Evolutionary conservation across 192 early-diverging fungal species (phyloP).

Genomic region (Lobosporangium transversale): DNA sequence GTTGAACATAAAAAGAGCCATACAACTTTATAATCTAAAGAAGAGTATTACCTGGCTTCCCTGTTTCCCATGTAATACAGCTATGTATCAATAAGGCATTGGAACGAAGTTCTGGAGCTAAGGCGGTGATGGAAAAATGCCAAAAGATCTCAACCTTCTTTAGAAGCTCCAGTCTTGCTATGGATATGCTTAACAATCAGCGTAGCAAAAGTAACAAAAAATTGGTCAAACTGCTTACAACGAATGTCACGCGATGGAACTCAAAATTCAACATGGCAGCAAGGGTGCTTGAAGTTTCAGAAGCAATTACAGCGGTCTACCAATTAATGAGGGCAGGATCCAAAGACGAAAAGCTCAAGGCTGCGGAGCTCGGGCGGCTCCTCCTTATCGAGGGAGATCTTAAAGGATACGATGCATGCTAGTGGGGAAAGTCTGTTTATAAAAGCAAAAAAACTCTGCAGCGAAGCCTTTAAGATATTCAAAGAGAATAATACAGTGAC

Average conservation of each 20-base stretch:
- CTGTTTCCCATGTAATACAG: slow-evolving; percentile 21
- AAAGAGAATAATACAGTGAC: too few species aligned
- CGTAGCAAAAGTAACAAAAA: too few species aligned
- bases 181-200: slow-evolving; percentile 3
- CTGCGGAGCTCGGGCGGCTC: not conserved
- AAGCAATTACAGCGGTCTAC: slow-evolving; percentile 1
- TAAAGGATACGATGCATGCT: not conserved
- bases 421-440: not conserved
- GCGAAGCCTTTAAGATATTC: not conserved
- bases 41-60: slow-evolving; percentile 7
- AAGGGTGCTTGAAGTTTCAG: slow-evolving; percentile 6
- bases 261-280: slow-evolving; percentile 9
- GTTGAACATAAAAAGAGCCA: too few species aligned
- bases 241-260: slow-evolving; percentile 17
- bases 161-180: slow-evolving; percentile 7
- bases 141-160: slow-evolving; percentile 17
- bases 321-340: slow-evolving; percentile 1
- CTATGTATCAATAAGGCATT: slow-evolving; percentile 30
- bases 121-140: slow-evolving; percentile 14
- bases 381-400: slow-evolving; percentile 3
- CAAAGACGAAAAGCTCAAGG: slow-evolving; percentile 4
- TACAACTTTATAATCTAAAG: not conserved
- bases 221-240: slow-evolving; percentile 15
- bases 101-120: not conserved
- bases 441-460: slow-evolving; percentile 8